Evolutionary conservation across 371 early-diverging fungal species (phyloP).

Genomic region (Funneliformis caledonium): DNA sequence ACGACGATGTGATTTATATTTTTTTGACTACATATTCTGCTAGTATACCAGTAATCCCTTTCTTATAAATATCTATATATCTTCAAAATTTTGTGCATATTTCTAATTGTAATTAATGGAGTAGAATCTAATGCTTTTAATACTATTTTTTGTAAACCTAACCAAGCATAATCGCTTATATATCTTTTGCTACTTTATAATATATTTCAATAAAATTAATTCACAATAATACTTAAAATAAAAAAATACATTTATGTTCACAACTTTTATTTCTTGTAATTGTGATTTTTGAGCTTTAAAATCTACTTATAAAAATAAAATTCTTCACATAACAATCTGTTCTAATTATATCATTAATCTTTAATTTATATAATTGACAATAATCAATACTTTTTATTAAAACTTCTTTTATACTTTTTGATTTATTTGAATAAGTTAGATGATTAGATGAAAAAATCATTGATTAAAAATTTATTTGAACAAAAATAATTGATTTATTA

Average conservation of each 20-base stretch:
- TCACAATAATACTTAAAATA: no score
- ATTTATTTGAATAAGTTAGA: neutral
- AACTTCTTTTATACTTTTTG: constrained; percentile 8
- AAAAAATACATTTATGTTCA: no score
- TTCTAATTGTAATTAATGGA: neutral
- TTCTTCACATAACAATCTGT: neutral
- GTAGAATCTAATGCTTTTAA: constrained; percentile 3
- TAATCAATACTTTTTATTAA: neutral
- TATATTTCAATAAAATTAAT: no score
- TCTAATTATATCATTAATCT: constrained; percentile 4
- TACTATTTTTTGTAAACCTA: neutral
- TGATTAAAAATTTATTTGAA: constrained; percentile 31
- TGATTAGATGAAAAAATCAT: constrained; percentile 39
- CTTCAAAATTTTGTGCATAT: constrained; percentile 22
- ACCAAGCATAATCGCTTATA: no score
- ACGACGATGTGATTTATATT: constrained; percentile 12
- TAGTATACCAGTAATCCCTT: neutral
- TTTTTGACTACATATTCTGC: constrained; percentile 20
- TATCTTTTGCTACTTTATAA: no score
- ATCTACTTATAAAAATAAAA: constrained; percentile 32
- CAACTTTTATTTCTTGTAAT: neutral
- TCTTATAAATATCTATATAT: constrained; percentile 23
- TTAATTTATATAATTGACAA: neutral
- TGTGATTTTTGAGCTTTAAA: constrained; percentile 29
- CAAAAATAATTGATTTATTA: constrained; percentile 39